Percentiles rank a stretch among this genome's conserved stretches.
Conservation (phyloP, 139 green algal genomes). For the Asterochloris erici region DNA sequence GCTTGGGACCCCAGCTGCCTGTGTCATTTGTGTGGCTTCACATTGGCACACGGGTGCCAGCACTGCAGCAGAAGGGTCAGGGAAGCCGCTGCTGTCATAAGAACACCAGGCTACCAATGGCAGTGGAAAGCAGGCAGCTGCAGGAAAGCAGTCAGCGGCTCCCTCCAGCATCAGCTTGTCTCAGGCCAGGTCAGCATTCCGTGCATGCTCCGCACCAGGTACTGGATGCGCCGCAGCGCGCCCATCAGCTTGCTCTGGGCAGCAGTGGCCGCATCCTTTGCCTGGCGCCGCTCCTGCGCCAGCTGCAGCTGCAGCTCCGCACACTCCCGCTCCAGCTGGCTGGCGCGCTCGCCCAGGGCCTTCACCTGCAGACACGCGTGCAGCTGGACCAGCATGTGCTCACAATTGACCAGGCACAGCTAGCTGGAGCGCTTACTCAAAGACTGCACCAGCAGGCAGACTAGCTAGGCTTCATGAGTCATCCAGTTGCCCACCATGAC, state of each 20-base stretch:
- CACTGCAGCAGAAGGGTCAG: neutral
- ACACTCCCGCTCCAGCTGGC: neutral
- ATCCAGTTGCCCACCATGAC: neutral
- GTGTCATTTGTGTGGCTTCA: neutral
- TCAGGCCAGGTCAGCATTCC: neutral
- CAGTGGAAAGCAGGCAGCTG: neutral
- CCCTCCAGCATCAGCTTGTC: neutral
- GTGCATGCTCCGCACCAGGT: neutral
- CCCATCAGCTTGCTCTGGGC: constrained; percentile 15
- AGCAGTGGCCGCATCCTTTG: neutral
- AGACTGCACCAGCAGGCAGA: neutral
- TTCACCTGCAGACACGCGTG: neutral
- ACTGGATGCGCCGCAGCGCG: constrained; percentile 9
- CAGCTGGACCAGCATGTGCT: neutral
- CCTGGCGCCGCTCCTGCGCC: neutral
- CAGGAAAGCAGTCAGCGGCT: neutral
- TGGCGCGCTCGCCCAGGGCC: neutral
- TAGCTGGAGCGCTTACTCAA: neutral
- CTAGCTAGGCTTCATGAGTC: neutral
- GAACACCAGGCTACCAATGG: neutral
- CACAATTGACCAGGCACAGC: neutral
- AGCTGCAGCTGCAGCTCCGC: constrained; percentile 1
- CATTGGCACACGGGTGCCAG: neutral
- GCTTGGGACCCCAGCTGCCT: neutral
- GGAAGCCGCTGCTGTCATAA: neutral